phyloP scores from a whole-genome alignment of 768 basidiomycete species.

The Russula sp. region DNA sequence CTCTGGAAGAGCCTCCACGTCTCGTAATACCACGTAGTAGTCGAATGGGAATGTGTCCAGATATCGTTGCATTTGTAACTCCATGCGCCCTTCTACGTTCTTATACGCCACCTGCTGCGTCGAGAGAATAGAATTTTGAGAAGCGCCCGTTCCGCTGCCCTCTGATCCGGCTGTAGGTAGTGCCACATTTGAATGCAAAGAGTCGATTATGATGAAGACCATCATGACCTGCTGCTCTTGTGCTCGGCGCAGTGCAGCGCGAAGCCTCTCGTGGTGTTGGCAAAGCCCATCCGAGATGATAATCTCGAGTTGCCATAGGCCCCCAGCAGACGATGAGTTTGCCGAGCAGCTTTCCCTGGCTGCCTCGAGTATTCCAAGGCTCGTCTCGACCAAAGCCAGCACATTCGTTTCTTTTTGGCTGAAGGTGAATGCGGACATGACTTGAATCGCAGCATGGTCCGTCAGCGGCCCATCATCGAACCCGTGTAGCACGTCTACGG shows the following conservation, averaged over 20 bases:
- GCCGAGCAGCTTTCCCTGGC: conserved; percentile 61
- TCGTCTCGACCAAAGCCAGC: conserved; percentile 70
- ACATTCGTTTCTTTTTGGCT: conserved; percentile 87
- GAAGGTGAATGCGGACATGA: conserved; percentile 84
- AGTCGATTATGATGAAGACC: conserved; percentile 93
- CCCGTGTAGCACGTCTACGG: conserved; percentile 80
- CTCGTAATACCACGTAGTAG: conserved; percentile 88
- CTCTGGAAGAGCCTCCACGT: conserved; percentile 87
- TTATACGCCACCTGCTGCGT: conserved; percentile 92
- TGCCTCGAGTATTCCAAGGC: conserved; percentile 63
- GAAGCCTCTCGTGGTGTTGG: conserved; percentile 85
- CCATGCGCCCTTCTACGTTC: conserved; percentile 70
- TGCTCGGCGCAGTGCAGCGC: conserved; percentile 72
- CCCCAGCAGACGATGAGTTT: conserved; percentile 58
- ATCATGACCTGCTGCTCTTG: conserved; percentile 89
- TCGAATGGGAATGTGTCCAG: conserved; percentile 97
- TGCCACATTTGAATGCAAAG: conserved; percentile 50
- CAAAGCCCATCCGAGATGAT: conserved; percentile 99
- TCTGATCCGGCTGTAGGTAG: conserved; percentile 2
- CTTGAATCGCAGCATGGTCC: conserved; percentile 69
- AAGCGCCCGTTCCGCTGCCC: conserved; percentile 6
- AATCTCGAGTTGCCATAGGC: conserved; percentile 96
- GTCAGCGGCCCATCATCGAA: conserved; percentile 78
- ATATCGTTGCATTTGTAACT: conserved; percentile 83
- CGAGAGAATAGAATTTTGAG: conserved; percentile 75